Conservation (phyloP, 2,329 filamentous ascomycete species). For the Cryphonectria nitschkei region DNA sequence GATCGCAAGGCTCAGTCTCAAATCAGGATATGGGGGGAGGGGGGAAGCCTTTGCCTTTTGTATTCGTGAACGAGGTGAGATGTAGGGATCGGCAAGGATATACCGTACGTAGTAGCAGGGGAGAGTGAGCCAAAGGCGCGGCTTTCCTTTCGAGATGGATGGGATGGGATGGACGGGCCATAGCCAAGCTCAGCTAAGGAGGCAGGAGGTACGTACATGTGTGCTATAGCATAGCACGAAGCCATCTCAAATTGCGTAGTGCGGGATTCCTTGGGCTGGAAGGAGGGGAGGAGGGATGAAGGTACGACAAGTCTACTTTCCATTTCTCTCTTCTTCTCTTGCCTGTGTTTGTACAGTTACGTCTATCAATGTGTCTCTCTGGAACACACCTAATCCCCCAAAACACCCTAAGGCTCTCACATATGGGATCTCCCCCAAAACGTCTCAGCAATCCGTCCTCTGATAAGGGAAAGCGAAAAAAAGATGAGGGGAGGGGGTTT, state of each 20-base stretch:
- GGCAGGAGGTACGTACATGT: background rate
- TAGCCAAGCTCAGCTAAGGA: background rate
- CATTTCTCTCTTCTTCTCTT: background rate
- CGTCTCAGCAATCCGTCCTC: background rate
- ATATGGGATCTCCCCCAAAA: background rate
- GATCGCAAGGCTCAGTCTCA: background rate
- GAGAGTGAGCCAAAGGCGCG: background rate
- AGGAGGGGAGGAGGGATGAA: background rate
- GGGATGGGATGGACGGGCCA: background rate
- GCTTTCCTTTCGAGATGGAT: background rate
- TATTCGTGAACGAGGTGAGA: conserved; percentile 10
- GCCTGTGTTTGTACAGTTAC: background rate
- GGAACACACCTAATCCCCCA: background rate
- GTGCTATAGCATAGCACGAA: background rate
- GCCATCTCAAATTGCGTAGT: background rate
- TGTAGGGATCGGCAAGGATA: conserved; percentile 21
- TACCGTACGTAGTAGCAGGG: background rate
- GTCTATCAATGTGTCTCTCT: background rate
- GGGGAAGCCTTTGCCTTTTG: conserved; percentile 20
- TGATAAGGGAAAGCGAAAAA: background rate
- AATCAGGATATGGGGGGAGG: background rate
- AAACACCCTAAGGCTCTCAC: background rate
- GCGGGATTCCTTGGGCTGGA: background rate
- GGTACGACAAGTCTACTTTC: background rate
- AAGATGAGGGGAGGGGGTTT: background rate